Evolutionary conservation across 352 stramenopile species (phyloP), one percentile per base, ranked within the genome.

Genomic region (Achlya hypogyna): DNA sequence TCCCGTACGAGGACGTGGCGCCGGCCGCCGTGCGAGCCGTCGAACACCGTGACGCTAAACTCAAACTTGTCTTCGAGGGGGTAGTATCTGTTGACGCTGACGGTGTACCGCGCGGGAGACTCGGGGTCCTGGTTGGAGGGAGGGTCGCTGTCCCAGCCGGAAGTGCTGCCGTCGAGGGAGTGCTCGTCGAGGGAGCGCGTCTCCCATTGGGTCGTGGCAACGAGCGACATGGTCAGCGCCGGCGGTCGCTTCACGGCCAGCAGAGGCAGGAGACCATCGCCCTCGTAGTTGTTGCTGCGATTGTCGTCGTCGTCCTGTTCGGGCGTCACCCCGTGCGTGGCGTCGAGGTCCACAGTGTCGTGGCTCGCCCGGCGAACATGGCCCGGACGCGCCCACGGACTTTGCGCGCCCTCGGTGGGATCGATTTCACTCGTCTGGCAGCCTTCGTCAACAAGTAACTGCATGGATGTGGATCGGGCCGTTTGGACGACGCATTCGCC

Each of bases 21-120:
- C 9, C 60, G 60, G 31, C 25, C 31, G 25, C 25, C 49, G 49
- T 10, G 2, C 20, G 25, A 18, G 42, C 22, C 49, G 31, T 56
- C 25, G 25, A 56, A 56, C 6, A 67, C 32, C 10, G 40, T 43
- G 5, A 67, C 43, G 29, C 23, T 23, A 34, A 67, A 67, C 60
- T 67, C 60, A 58, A 67, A 67, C 42, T 67, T 67, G 34, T 58
- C 60, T 58, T 67, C 60, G 1, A 67, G 49, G 14, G 60, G 60
- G 28, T 59, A 67, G 60, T 59, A 67, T 1, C 60, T 42, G 12
- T 42, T 67, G 60, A 67, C 60, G 4, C 5, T 8, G 16, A 67
- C 51, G 5, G 60, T 29, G 32, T 34, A 67, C 10, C 42, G 28
- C 18, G 9, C 27, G 6, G 45, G 27, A 22, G 40, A 16, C 4